Evolutionary conservation across 1,139 yeast species (phyloP), one percentile per base, ranked within the genome.

Genomic region (Arxiozyma heterogenica): DNA sequence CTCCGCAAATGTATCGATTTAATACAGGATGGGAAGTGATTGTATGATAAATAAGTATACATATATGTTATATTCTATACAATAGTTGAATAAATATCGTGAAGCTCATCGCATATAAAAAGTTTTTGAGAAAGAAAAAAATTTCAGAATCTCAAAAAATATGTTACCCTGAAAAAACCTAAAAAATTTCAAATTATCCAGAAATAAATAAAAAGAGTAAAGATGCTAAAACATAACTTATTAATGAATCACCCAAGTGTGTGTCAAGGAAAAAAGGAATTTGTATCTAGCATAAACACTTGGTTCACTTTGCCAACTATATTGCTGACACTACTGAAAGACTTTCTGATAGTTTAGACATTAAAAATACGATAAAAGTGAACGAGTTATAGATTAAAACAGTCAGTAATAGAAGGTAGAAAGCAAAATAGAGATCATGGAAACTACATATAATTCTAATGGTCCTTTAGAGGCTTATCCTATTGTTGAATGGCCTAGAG

Each of bases 401-500:
- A 41, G 46, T 49, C 20, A 43, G 42, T 38, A 50, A 39, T 12
- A 62, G 61, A 15, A 64, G 11, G 23, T 41, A 41, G 44, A 41
- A 25, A 44, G 25, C 41, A 41, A 41, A 17, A 60, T n/a, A 47
- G 23, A 22, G 15, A 47, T 15, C 23, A 38, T 34, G 49, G 43
- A 47, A 21, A 38, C 8, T 12, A 38, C 12, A 34, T 34, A 47
- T 22, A 30, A 20, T 30, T 4, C 41, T 5, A 38, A n/a, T 22
- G 41, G 47, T 30, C 18, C 42, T 34, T 21, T 27, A 3, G 39
- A 73, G 71, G 12, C 25, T 9, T 67, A 67, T 53, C 70, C 70
- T 4, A 42, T 55, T 18, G 61, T 66, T 62, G 62, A 64, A 52
- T 67, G 70, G 69, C 62, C 68, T 21, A 60, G 59, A 17, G 53